Base-by-base conservation (phyloP, 257 asterid species). In the Gardenia jasminoides region DNA sequence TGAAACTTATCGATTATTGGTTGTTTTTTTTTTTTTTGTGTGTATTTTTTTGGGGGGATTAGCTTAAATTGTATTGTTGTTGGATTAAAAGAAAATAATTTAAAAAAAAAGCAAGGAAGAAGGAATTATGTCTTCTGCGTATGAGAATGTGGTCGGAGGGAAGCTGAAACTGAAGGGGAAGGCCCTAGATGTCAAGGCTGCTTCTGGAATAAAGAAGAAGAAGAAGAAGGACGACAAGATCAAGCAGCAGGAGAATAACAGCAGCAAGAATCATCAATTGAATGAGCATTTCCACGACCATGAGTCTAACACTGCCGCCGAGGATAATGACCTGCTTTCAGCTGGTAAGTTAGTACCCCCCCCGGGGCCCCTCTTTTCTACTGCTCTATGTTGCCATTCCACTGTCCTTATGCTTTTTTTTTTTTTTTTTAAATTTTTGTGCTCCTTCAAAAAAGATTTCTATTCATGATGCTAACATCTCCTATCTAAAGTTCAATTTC, bases 141-240 rank as follows among this genome's bases (percentile, higher is more conserved):
- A 90, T 76, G 99, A 95, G 56, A 95, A 92, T 86, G 93, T 92
- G 74, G 88, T 95, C 7, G 89, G 91, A 11, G 99, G 99, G 76
- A 95, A 89, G 88, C 89, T 95, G 82, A 93, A 93, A 88, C 92
- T 95, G 11, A 92, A 95, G 92, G 99, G 99, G 9, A 93, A 95
- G 87, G 94, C 99, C 36, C 83, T 95, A 79, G 99, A 93, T 90
- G 97, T 95, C n/a, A 54, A 87, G 85, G 88, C 93, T 3, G 87
- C 86, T 26, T 70, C 70, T 70, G 91, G 94, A 43, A 78, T 90
- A 31, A 88, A 88, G 88, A 94, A 93, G 80, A 91, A 91, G 90
- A 92, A 92, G 85, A 91, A 83, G 87, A 86, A 77, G 71, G n/a
- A n/a, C n/a, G n/a, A n/a, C n/a, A 74, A 50, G 70, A 31, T 84